Conservation (phyloP, 345 rosid species). For the Melaleuca alternifolia region DNA sequence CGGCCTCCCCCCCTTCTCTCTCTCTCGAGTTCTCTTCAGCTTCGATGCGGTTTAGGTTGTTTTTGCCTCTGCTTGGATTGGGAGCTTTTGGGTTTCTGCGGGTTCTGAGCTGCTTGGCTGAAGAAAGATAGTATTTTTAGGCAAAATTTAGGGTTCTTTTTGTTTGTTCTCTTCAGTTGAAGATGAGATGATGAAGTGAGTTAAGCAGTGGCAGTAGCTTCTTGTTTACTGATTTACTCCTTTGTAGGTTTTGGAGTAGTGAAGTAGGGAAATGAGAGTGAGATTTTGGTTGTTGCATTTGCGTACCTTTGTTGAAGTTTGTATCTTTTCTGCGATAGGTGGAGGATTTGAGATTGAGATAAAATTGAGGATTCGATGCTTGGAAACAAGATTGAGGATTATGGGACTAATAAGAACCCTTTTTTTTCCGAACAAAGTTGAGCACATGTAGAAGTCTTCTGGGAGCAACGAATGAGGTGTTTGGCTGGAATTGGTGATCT, state of each 20-base stretch:
- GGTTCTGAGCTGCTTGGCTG: neutral
- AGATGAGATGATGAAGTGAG: neutral
- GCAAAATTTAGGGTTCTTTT: neutral
- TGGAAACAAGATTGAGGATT: neutral
- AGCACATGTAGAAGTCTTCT: neutral
- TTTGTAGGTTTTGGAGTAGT: neutral
- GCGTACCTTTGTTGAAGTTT: neutral
- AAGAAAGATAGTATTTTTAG: neutral
- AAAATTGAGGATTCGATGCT: neutral
- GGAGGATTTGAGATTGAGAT: neutral
- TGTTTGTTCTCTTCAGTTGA: neutral
- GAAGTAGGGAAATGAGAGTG: neutral
- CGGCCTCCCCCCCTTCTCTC: neutral
- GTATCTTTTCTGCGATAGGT: neutral
- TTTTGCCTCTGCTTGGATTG: neutral
- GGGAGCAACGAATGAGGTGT: neutral
- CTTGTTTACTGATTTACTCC: neutral
- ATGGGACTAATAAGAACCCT: neutral
- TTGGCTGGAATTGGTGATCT: neutral
- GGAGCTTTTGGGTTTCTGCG: neutral
- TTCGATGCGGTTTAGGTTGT: constrained; percentile 3
- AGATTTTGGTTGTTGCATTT: neutral
- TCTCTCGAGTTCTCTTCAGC: neutral
- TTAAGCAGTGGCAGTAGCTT: neutral
- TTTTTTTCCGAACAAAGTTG: neutral